A percentile compares a stretch with the other conserved stretches of the same genome.
These are phyloP conservation scores for Creolimax fragrantissima DNA, from an alignment of 78 protist species.

Conservation along the genomic window DNA sequence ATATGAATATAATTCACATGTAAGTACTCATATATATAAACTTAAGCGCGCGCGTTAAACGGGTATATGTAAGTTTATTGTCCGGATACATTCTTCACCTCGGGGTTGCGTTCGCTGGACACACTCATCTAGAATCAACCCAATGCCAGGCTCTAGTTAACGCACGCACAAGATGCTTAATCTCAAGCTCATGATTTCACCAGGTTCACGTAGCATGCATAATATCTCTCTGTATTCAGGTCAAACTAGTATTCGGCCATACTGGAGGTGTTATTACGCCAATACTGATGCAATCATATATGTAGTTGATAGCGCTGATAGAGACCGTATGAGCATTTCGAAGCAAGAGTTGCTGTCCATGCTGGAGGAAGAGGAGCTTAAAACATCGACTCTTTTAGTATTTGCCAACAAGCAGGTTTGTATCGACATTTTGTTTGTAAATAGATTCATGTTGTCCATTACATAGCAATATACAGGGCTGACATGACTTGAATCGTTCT, in stretches of 20 bases:
- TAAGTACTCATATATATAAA: background rate
- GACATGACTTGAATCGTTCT: no score
- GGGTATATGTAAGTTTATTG: no score
- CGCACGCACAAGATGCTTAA: no score
- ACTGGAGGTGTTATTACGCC: conserved; percentile 95
- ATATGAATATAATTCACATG: background rate
- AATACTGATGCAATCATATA: conserved; percentile 90
- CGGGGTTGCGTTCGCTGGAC: no score
- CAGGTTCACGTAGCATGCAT: no score
- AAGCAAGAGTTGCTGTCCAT: conserved; percentile 70
- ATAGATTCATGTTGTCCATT: background rate
- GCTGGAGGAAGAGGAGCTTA: conserved; percentile 80
- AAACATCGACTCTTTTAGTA: conserved; percentile 70
- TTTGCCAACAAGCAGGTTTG: conserved; percentile 84
- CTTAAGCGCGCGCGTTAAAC: background rate
- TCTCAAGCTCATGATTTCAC: no score
- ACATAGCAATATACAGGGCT: no score
- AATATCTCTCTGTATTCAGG: background rate
- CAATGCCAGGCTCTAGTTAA: no score
- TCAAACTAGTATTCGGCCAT: conserved; percentile 76
- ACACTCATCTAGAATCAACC: no score
- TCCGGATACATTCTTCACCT: no score
- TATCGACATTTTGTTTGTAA: background rate
- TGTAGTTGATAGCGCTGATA: conserved; percentile 81
- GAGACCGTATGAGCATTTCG: conserved; percentile 71